Conservation (phyloP, 2,329 filamentous ascomycete species). For the Colletotrichum abscissum region DNA sequence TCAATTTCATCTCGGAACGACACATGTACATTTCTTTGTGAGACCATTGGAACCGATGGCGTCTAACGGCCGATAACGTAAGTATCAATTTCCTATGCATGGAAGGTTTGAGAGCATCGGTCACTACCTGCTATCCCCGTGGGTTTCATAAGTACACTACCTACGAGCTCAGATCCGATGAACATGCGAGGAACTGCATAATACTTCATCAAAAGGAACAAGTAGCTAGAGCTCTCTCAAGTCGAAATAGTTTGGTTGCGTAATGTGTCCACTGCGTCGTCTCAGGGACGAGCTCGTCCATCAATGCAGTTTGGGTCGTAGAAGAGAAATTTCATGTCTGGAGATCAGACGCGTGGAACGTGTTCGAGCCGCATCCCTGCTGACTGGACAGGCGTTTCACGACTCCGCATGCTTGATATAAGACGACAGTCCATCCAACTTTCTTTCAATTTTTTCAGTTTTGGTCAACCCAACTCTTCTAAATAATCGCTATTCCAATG, state of each 20-base stretch:
- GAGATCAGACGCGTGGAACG: neutral
- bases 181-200: neutral
- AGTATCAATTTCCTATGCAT: no score
- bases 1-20: no score
- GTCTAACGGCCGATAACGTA: no score
- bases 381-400: conserved; percentile 9
- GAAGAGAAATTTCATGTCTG: neutral
- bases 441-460: neutral
- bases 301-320: neutral
- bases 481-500: neutral
- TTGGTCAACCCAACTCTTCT: no score
- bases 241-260: neutral
- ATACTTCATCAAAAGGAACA: neutral
- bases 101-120: no score
- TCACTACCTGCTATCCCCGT: no score
- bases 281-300: neutral
- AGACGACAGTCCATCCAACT: neutral
- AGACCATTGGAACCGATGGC: no score
- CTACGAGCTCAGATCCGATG: neutral
- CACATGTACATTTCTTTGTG: no score
- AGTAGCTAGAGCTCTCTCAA: neutral
- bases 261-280: neutral
- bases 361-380: conserved; percentile 21
- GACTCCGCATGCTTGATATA: conserved; percentile 2
- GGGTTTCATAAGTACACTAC: no score